A percentile compares a stretch with the other conserved stretches of the same genome.
phyloP scores from a whole-genome alignment of 306 rosid species.

The Lathyrus aphaca region DNA sequence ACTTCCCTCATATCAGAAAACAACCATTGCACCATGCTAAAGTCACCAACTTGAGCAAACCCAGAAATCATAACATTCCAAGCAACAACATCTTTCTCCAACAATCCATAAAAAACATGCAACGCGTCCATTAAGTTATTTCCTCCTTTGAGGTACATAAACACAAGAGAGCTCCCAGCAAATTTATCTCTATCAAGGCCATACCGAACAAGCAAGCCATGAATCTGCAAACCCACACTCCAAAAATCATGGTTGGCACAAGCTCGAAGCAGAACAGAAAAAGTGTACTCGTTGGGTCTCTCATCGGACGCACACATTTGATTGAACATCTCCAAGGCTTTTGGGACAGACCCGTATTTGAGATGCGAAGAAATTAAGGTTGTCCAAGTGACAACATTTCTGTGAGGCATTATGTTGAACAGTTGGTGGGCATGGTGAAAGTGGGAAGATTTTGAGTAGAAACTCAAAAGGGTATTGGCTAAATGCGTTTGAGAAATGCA shows the following conservation, averaged over 20 bases:
- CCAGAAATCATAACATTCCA: slow-evolving; percentile 68
- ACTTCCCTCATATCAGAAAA: slow-evolving; percentile 51
- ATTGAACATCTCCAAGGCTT: slow-evolving; percentile 48
- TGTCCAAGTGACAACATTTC: slow-evolving; percentile 61
- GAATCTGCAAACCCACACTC: slow-evolving; percentile 54
- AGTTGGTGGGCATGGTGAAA: slow-evolving; percentile 46
- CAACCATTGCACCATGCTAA: slow-evolving; percentile 45
- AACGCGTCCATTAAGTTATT: slow-evolving; percentile 33
- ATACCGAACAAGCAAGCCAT: slow-evolving; percentile 43
- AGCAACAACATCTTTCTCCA: slow-evolving; percentile 52
- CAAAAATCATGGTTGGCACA: slow-evolving; percentile 42
- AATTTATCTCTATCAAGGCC: slow-evolving; percentile 53
- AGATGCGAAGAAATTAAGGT: slow-evolving; percentile 54
- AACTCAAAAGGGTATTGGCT: slow-evolving; percentile 49
- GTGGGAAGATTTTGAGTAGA: slow-evolving; percentile 39
- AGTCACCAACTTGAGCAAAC: slow-evolving; percentile 53
- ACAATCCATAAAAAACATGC: slow-evolving; percentile 44
- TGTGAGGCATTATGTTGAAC: slow-evolving; percentile 54
- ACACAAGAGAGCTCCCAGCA: slow-evolving; percentile 54
- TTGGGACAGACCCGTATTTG: slow-evolving; percentile 42
- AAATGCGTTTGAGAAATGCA: slow-evolving; percentile 48
- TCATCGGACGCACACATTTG: slow-evolving; percentile 46
- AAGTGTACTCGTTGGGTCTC: slow-evolving; percentile 59
- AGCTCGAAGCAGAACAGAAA: slow-evolving; percentile 47
- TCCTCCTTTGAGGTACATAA: slow-evolving; percentile 51